These are phyloP conservation scores for Aureobasidium sp. DNA, from an alignment of 2,329 filamentous ascomycete species.

Conservation along the genomic window DNA sequence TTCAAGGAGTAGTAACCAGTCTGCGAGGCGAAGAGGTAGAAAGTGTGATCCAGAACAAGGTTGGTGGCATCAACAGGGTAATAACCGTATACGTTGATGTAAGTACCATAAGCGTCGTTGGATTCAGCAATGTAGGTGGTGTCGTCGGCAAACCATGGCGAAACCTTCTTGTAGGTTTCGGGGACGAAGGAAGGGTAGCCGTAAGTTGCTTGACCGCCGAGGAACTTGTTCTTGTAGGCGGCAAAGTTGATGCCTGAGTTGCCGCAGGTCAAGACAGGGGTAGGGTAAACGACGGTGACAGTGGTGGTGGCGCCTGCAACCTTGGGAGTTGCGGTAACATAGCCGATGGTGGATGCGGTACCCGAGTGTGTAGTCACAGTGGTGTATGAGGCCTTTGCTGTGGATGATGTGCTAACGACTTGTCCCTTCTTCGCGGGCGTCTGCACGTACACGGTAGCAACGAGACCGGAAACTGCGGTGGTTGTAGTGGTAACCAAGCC, in stretches of 20 bases:
- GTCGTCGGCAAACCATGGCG: not conserved
- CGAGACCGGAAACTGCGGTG: constrained; percentile 9
- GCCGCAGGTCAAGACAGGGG: not conserved
- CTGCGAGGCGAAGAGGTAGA: constrained; percentile 14
- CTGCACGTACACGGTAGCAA: constrained; percentile 12
- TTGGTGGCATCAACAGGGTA: not conserved
- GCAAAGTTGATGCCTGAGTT: constrained; percentile 8
- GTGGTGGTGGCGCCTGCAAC: constrained; percentile 2
- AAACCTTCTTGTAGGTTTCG: constrained; percentile 6
- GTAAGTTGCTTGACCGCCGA: constrained; percentile 5
- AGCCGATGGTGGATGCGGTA: not conserved
- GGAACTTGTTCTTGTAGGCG: constrained; percentile 9
- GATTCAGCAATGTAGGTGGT: constrained; percentile 12
- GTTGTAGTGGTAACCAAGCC: constrained; percentile 5
- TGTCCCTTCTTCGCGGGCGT: constrained; percentile 9
- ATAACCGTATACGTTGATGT: not conserved
- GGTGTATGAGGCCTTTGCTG: not conserved
- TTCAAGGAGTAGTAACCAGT: constrained; percentile 14
- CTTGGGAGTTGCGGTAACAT: constrained; percentile 3
- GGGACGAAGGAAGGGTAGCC: constrained; percentile 13
- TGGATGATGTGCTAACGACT: not conserved
- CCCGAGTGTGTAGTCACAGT: constrained; percentile 3
- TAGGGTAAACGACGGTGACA: not conserved
- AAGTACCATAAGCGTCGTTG: not conserved
- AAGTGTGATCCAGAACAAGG: constrained; percentile 14